Evolutionary conservation across 2,329 filamentous ascomycete species (phyloP).

Genomic region (Setomelanomma holmii): DNA sequence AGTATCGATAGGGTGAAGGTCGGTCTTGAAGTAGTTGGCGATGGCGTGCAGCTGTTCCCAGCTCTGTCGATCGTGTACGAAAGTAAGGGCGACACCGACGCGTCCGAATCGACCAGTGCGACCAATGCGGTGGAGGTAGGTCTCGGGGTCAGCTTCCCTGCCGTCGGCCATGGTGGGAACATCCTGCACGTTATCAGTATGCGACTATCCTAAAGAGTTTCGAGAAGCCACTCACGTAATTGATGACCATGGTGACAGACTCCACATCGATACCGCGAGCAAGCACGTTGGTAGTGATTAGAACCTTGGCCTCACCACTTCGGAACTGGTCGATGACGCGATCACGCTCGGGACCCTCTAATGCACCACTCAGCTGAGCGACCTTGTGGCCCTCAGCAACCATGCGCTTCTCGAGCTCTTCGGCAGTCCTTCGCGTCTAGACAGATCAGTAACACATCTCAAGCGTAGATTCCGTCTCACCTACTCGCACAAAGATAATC

Average conservation of each 20-base stretch:
- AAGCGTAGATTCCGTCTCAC: conserved; percentile 31
- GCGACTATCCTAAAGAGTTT: not conserved
- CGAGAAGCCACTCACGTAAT: conserved; percentile 67
- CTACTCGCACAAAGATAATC: conserved; percentile 94
- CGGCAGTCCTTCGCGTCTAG: conserved; percentile 84
- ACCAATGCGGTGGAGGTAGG: conserved; percentile 96
- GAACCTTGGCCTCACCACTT: conserved; percentile 85
- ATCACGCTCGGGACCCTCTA: conserved; percentile 85
- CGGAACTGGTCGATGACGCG: conserved; percentile 86
- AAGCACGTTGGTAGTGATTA: conserved; percentile 97
- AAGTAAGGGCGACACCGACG: conserved; percentile 93
- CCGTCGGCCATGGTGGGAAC: conserved; percentile 65
- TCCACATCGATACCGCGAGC: conserved; percentile 93
- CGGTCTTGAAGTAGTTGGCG: conserved; percentile 77
- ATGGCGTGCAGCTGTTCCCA: conserved; percentile 83
- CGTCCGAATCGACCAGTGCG: conserved; percentile 96
- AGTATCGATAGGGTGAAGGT: conserved; percentile 81
- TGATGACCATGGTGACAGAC: conserved; percentile 96
- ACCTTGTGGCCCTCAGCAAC: conserved; percentile 88
- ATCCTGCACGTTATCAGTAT: conserved; percentile 55
- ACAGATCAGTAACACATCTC: not conserved
- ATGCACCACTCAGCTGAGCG: conserved; percentile 84
- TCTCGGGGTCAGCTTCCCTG: conserved; percentile 79
- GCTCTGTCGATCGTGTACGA: conserved; percentile 85
- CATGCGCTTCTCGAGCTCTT: conserved; percentile 86